Base-by-base conservation (phyloP, 108 stramenopile species). In the Stephanodiscus triporus region DNA sequence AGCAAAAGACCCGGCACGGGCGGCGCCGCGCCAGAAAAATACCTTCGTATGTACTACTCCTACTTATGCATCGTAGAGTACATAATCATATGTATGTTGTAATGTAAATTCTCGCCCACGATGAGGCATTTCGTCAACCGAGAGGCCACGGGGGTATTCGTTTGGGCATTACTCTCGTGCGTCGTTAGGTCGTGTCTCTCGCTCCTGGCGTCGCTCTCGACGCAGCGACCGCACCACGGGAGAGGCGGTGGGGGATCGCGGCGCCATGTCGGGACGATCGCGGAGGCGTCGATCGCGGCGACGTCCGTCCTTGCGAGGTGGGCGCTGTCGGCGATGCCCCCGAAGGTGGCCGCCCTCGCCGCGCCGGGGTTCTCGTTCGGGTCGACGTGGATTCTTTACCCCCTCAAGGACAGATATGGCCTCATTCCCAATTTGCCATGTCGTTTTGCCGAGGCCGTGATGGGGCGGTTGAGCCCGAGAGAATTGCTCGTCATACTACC, bases 371-470 rank as follows among this genome's bases (percentile, higher is more conserved):
- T 72, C 49, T 62, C 60, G 20, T 72, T 62, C 32, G 71, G 43
- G 37, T 72, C 71, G 1, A 72, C 71, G 19, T 72, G 79, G 66
- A 22, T 84, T 2, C 65, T 84, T 0, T 63, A 69, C 29, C 73
- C 73, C 62, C 61, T 80, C 23, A 54, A 38, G 11, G 70, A 77
- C 48, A 45, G 59, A 29, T 82, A 77, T 22, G 75, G 79, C 54
- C 47, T 66, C 19, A 37, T 83, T 17, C 85, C 85, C 9, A 86
- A 77, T 54, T 1, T 83, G 13, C 79, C 85, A 4, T 47, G 68
- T 24, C 78, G 85, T 22, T 58, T 73, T 10, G 76, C 79, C 66
- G 85, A 86, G 43, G 76, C 60, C 27, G 56, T 63, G 10, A 62
- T 86, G 79, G 82, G 82, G 17, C 68, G 85, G 24, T 57, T 85